These are phyloP conservation scores for Coemansia sp. DNA, from an alignment of 192 early-diverging fungal genomes.

Conservation along the genomic window DNA sequence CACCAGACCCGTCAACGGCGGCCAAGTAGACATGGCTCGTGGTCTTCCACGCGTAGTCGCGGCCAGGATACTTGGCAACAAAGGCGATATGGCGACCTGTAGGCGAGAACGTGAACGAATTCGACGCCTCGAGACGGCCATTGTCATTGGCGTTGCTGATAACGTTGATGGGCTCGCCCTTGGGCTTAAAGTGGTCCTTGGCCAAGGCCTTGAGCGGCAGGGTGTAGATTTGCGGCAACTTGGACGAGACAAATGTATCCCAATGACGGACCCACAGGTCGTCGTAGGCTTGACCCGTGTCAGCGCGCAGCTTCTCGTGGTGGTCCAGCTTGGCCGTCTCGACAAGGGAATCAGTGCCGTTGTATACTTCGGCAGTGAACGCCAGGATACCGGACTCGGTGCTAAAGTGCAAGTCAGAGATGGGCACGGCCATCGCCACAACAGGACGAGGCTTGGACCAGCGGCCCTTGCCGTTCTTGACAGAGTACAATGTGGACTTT, in stretches of 20 bases:
- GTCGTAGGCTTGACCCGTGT: slow-evolving; percentile 65
- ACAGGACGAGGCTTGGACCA: slow-evolving; percentile 50
- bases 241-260: slow-evolving; percentile 65
- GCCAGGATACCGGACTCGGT: slow-evolving; percentile 52
- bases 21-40: slow-evolving; percentile 71
- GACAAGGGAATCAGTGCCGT: slow-evolving; percentile 55
- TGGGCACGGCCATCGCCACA: slow-evolving; percentile 47
- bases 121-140: slow-evolving; percentile 55
- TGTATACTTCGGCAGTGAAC: slow-evolving; percentile 71
- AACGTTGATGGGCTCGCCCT: slow-evolving; percentile 22
- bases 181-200: slow-evolving; percentile 37
- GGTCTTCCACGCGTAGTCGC: slow-evolving; percentile 75
- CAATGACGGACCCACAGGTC: slow-evolving; percentile 82
- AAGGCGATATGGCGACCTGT: slow-evolving; percentile 70
- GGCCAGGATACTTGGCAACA: slow-evolving; percentile 63
- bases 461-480: slow-evolving; percentile 34
- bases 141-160: slow-evolving; percentile 43
- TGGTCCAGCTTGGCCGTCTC: slow-evolving; percentile 58
- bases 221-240: slow-evolving; percentile 64
- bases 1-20: slow-evolving; percentile 48
- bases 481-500: slow-evolving; percentile 53
- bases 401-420: slow-evolving; percentile 63
- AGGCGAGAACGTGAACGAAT: slow-evolving; percentile 65
- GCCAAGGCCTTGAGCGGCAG: slow-evolving; percentile 39
- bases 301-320: slow-evolving; percentile 50